Conservation (phyloP, 176 grass and related monocot species). For the Oryza brachyantha region DNA sequence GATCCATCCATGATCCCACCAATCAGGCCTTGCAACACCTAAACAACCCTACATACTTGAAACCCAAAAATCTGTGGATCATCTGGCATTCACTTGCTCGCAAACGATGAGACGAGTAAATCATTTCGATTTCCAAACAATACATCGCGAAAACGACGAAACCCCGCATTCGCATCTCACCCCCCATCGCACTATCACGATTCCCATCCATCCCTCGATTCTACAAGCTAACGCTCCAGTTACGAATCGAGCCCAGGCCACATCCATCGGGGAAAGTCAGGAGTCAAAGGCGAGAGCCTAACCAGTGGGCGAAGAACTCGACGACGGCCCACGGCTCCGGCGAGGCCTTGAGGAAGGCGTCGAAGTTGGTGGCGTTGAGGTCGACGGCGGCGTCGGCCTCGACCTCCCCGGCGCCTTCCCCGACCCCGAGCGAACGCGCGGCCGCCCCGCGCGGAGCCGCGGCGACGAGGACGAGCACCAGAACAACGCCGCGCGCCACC, state of each 20-base stretch:
- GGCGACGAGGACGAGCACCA: constrained; percentile 24
- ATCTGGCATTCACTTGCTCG: not conserved
- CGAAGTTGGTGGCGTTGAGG: constrained; percentile 80
- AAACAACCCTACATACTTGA: not conserved
- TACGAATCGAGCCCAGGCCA: not conserved
- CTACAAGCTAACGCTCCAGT: not conserved
- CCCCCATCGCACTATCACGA: not conserved
- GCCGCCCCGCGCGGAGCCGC: constrained; percentile 19
- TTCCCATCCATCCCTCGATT: not conserved
- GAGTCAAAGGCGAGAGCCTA: not conserved
- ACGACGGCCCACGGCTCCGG: constrained; percentile 76
- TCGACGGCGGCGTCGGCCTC: constrained; percentile 62
- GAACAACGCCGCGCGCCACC: constrained; percentile 8
- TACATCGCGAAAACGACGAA: not conserved
- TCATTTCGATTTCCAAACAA: not conserved
- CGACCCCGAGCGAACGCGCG: constrained; percentile 57
- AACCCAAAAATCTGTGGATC: not conserved
- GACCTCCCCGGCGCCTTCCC: not conserved
- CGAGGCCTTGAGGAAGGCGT: constrained; percentile 55
- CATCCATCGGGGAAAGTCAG: not conserved
- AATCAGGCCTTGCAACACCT: not conserved
- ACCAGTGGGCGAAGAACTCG: constrained; percentile 99
- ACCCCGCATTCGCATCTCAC: not conserved
- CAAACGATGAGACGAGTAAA: not conserved
- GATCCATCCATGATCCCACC: not conserved